phyloP scores from a whole-genome alignment of 768 basidiomycete genomes.

The Tulasnella sp. region DNA sequence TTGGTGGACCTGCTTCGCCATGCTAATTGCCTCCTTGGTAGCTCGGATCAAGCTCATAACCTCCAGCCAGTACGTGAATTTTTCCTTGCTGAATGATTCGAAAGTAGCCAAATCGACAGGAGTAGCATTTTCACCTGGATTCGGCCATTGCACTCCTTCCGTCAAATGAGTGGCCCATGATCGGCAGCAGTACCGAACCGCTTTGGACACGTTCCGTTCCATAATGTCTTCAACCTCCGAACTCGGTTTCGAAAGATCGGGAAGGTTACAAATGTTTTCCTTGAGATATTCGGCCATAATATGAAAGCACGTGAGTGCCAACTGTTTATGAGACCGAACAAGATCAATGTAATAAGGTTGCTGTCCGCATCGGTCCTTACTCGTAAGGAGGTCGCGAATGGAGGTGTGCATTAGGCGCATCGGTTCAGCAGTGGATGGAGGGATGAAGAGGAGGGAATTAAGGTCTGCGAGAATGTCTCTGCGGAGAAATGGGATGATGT shows the following conservation, averaged over 20 bases:
- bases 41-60: background rate
- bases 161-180: background rate
- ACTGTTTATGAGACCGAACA: background rate
- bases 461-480: background rate
- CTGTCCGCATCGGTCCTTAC: background rate
- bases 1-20: background rate
- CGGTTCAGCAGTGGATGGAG: background rate
- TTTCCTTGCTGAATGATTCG: background rate
- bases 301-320: background rate
- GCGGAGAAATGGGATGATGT: background rate
- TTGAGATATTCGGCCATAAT: background rate
- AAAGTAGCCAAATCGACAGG: background rate
- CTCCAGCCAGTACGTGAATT: background rate
- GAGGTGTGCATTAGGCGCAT: background rate
- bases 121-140: background rate
- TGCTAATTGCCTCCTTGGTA: background rate
- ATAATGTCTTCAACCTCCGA: background rate
- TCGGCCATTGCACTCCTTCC: background rate
- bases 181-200: background rate
- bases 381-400: background rate
- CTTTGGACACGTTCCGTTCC: background rate
- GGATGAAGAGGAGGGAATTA: background rate
- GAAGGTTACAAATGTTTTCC: background rate
- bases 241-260: background rate
- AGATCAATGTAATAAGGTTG: background rate